Evolutionary conservation across 129 eudicot genomes (phyloP).

Genomic region (Cynara cardunculus): DNA sequence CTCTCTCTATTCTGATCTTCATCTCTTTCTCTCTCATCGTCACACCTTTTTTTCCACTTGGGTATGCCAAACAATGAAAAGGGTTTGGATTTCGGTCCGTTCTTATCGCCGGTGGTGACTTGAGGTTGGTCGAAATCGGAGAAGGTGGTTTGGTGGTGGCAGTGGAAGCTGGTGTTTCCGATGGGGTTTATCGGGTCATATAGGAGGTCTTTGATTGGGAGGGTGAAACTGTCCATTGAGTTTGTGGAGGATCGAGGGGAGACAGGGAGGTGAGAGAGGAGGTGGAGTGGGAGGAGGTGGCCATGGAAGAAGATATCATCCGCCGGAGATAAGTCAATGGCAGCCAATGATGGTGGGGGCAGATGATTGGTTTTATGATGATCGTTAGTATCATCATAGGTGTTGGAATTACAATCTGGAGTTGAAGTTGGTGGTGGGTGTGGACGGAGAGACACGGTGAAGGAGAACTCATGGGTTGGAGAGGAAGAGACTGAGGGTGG

Average conservation of each 20-base stretch:
- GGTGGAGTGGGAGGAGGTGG: slow-evolving; percentile 89
- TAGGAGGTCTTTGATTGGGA: slow-evolving; percentile 40
- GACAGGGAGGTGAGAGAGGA: slow-evolving; percentile 52
- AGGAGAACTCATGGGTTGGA: slow-evolving; percentile 94
- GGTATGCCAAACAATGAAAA: slow-evolving; percentile 63
- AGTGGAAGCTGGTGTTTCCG: slow-evolving; percentile 33
- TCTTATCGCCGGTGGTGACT: not conserved
- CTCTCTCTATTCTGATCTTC: slow-evolving; percentile 20
- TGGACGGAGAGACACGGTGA: slow-evolving; percentile 63
- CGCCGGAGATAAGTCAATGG: slow-evolving; percentile 87
- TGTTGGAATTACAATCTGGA: not conserved
- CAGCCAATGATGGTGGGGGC: slow-evolving; percentile 25
- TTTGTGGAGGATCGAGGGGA: slow-evolving; percentile 80
- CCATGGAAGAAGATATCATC: slow-evolving; percentile 92
- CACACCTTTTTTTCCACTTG: slow-evolving; percentile 54
- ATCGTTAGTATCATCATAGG: not conserved
- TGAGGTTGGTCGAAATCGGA: slow-evolving; percentile 19
- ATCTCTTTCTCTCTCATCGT: slow-evolving; percentile 23
- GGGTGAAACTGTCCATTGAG: slow-evolving; percentile 74
- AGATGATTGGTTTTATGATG: not conserved
- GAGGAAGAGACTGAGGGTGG: slow-evolving; percentile 55
- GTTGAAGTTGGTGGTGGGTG: slow-evolving; percentile 21
- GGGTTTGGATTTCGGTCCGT: slow-evolving; percentile 52
- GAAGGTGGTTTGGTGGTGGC: slow-evolving; percentile 31
- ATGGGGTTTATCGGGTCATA: slow-evolving; percentile 18